Evolutionary conservation across 1,139 yeast genomes (phyloP).

Genomic region (Kurtzmaniella natalensis): DNA sequence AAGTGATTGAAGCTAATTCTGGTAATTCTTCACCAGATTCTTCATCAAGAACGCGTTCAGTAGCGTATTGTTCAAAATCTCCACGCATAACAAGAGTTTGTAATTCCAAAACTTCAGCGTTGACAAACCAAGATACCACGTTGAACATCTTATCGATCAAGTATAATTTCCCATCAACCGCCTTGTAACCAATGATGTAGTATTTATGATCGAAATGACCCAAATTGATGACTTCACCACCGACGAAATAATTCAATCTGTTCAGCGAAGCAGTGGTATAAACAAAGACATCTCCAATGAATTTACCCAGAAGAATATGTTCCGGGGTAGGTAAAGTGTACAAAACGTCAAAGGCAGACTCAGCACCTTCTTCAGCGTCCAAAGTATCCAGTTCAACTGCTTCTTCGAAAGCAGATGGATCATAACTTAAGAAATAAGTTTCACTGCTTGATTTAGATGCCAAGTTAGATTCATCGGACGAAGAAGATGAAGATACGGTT

Average conservation of each 20-base stretch:
- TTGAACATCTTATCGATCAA: constrained; percentile 88
- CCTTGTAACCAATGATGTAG: constrained; percentile 84
- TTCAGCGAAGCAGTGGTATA: constrained; percentile 79
- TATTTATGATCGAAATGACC: constrained; percentile 89
- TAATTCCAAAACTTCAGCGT: constrained; percentile 84
- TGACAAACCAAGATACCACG: constrained; percentile 75
- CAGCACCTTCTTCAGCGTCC: constrained; percentile 85
- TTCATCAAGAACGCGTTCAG: constrained; percentile 28
- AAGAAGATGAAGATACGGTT: constrained; percentile 41
- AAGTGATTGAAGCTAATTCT: constrained; percentile 54
- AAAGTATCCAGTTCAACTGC: constrained; percentile 56
- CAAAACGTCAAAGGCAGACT: constrained; percentile 77
- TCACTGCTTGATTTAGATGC: constrained; percentile 43
- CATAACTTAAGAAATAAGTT: constrained; percentile 77
- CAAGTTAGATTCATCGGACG: constrained; percentile 14
- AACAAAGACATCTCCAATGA: constrained; percentile 96
- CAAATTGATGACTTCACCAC: constrained; percentile 87
- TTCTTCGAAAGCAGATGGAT: constrained; percentile 60
- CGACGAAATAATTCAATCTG: constrained; percentile 90
- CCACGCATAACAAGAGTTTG: constrained; percentile 96
- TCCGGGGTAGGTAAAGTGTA: constrained; percentile 71
- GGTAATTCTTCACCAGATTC: constrained; percentile 38
- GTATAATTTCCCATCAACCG: constrained; percentile 85
- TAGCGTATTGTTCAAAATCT: constrained; percentile 57
- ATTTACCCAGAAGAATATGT: constrained; percentile 79